Conservation (phyloP, 2,329 filamentous ascomycete species). For the Tolypocladium tropicale region DNA sequence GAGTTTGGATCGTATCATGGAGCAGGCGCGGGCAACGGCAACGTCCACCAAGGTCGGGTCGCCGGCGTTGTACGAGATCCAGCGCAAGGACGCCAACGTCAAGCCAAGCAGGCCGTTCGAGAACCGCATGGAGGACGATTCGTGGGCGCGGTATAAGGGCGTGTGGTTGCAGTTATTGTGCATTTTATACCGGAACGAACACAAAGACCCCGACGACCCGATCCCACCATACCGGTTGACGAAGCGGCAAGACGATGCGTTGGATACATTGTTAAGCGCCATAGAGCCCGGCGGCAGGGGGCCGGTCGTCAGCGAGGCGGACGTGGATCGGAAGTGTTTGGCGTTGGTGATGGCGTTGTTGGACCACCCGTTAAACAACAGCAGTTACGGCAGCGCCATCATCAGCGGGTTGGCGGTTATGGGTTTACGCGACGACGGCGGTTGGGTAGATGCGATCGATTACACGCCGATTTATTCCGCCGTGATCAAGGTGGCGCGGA, state of each 20-base stretch:
- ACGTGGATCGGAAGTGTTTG: not conserved
- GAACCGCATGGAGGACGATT: constrained; percentile 4
- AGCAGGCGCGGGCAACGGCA: not conserved
- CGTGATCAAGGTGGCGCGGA: constrained; percentile 7
- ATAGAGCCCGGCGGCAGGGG: not conserved
- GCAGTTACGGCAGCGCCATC: constrained; percentile 5
- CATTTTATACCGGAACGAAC: not conserved
- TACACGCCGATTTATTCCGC: constrained; percentile 8
- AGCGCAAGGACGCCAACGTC: constrained; percentile 1
- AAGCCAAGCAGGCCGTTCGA: constrained; percentile 3
- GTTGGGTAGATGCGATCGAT: not conserved
- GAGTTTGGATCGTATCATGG: not conserved
- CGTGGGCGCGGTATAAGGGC: constrained; percentile 4
- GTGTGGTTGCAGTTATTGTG: constrained; percentile 1
- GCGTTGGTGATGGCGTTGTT: not conserved
- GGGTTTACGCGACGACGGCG: constrained; percentile 3
- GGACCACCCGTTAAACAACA: constrained; percentile 4
- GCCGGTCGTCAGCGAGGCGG: not conserved
- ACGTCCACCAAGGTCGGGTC: not conserved
- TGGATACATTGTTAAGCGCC: not conserved
- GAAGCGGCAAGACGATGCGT: not conserved
- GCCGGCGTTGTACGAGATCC: constrained; percentile 3
- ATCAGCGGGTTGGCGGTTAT: constrained; percentile 5
- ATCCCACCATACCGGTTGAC: not conserved
- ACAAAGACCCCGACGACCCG: not conserved